A percentile compares a stretch with the other conserved stretches of the same genome.
These are phyloP conservation scores for Trichosanthes cucumerina DNA, from an alignment of 306 rosid genomes.

Conservation along the genomic window DNA sequence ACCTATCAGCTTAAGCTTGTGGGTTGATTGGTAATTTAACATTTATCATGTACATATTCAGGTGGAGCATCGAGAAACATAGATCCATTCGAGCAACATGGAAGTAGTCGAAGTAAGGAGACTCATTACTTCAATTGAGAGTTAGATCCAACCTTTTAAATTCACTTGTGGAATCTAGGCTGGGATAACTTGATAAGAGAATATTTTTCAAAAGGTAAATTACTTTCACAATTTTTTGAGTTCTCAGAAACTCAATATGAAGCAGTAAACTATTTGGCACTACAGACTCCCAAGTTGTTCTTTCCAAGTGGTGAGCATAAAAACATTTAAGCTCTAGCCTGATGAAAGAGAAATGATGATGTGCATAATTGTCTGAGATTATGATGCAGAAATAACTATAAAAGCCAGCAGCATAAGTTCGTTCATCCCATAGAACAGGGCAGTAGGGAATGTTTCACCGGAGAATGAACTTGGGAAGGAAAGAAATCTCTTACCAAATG, in stretches of 20 bases:
- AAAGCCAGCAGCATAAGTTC: not conserved
- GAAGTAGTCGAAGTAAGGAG: not conserved
- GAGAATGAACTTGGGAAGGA: constrained; percentile 7
- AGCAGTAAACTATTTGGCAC: not conserved
- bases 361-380: not conserved
- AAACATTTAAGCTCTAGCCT: not conserved
- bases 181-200: not conserved
- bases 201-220: not conserved
- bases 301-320: not conserved
- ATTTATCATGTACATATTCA: no score
- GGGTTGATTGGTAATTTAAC: no score
- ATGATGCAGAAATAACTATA: not conserved
- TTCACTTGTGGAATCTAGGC: not conserved
- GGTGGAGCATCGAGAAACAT: not conserved
- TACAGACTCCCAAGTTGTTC: not conserved
- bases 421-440: not conserved
- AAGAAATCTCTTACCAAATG: constrained; percentile 38
- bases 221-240: not conserved
- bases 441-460: not conserved
- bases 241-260: not conserved
- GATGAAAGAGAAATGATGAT: not conserved
- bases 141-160: not conserved
- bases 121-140: not conserved
- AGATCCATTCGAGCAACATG: not conserved
- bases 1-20: no score